Evolutionary conservation across 441 rosid species (phyloP).

Genomic region (Eruca vesicaria): DNA sequence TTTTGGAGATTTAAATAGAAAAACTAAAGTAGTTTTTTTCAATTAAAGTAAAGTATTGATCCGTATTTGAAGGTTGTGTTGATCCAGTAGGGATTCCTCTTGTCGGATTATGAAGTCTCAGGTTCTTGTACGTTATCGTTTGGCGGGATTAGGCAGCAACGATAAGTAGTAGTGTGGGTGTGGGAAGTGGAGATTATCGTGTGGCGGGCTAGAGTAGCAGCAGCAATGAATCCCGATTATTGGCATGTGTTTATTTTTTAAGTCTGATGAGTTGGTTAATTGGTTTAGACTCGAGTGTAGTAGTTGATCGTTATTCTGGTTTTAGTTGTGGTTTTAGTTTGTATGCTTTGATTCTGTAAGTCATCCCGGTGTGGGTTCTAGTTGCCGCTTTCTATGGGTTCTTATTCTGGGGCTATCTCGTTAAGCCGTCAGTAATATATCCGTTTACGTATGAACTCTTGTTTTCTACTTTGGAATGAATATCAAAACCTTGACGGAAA

Average conservation of each 20-base stretch:
- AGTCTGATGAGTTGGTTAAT: not conserved
- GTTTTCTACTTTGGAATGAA: too few relatives aligned
- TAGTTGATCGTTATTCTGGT: not conserved
- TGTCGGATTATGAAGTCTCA: not conserved
- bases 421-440: too few relatives aligned
- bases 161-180: not conserved
- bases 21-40: too few relatives aligned
- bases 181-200: not conserved
- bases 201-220: not conserved
- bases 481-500: too few relatives aligned
- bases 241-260: not conserved
- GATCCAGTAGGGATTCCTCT: not conserved
- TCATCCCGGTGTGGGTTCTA: not conserved
- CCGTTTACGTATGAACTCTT: too few relatives aligned
- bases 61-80: not conserved
- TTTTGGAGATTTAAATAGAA: too few relatives aligned
- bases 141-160: too few relatives aligned
- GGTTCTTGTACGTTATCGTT: not conserved
- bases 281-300: not conserved
- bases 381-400: too few relatives aligned
- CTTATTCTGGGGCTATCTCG: too few relatives aligned
- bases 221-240: not conserved
- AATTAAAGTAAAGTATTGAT: too few relatives aligned
- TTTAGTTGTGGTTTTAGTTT: too few relatives aligned
- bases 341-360: not conserved